Evolutionary conservation across 805 yeast genomes (phyloP).

Genomic region (Ogataea allantospora): DNA sequence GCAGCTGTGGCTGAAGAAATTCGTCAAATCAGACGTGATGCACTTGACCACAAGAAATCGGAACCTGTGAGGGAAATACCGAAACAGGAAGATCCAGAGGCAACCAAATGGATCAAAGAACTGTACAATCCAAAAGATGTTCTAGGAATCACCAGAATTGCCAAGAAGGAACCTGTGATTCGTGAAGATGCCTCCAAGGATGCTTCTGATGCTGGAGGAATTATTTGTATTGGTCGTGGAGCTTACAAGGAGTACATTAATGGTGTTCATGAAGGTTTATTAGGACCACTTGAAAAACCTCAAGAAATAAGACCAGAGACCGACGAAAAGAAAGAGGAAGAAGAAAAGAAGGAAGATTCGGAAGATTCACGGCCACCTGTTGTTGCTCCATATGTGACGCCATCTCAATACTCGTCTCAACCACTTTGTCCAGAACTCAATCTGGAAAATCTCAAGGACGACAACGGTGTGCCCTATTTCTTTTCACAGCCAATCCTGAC

Average conservation of each 20-base stretch:
- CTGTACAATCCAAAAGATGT: slow-evolving; percentile 45
- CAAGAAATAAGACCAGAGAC: slow-evolving; percentile 1
- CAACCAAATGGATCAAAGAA: slow-evolving; percentile 33
- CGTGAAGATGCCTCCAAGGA: slow-evolving; percentile 47
- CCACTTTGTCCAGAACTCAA: slow-evolving; percentile 62
- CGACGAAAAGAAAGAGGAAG: slow-evolving; percentile 10
- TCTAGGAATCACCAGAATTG: slow-evolving; percentile 51
- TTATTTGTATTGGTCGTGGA: slow-evolving; percentile 91
- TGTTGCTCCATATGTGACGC: slow-evolving; percentile 61
- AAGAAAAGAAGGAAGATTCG: slow-evolving; percentile 20
- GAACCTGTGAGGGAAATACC: slow-evolving; percentile 2
- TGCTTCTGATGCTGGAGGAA: slow-evolving; percentile 69
- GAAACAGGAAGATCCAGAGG: slow-evolving; percentile 18
- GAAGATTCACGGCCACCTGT: slow-evolving; percentile 43
- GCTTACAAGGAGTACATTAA: slow-evolving; percentile 88
- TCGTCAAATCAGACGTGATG: slow-evolving; percentile 59
- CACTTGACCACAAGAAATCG: slow-evolving; percentile 13
- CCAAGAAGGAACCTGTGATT: slow-evolving; percentile 17
- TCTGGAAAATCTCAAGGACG: slow-evolving; percentile 32
- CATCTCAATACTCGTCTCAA: slow-evolving; percentile 55
- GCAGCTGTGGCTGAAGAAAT: slow-evolving; percentile 77
- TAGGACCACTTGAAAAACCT: slow-evolving; percentile 75
- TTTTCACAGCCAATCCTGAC: slow-evolving; percentile 79
- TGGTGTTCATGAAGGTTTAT: slow-evolving; percentile 91
- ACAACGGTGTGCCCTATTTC: slow-evolving; percentile 50